These are phyloP conservation scores for Chrysanthemum lavandulifolium DNA, from an alignment of 129 eudicot genomes.

Conservation along the genomic window DNA sequence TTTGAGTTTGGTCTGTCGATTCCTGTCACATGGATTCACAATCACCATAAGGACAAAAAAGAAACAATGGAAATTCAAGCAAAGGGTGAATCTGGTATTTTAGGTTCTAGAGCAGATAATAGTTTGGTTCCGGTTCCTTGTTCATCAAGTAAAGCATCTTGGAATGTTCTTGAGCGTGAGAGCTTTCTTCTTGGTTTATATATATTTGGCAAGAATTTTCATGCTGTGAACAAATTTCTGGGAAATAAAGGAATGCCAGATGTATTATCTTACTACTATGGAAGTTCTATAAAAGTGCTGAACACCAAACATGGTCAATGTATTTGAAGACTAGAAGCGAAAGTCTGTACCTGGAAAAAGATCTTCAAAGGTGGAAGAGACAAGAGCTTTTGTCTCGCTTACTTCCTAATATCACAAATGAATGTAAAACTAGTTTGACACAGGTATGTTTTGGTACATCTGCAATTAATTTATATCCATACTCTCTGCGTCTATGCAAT, in stretches of 20 bases:
- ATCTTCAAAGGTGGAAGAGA: constrained; percentile 40
- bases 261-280: neutral
- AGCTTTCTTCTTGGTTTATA: neutral
- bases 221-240: neutral
- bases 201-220: neutral
- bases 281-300: neutral
- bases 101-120: too few relatives aligned
- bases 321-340: constrained; percentile 34
- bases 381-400: constrained; percentile 39
- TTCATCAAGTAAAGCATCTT: neutral
- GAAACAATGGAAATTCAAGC: too few relatives aligned
- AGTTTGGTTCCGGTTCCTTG: neutral
- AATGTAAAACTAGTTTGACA: constrained; percentile 29
- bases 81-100: too few relatives aligned
- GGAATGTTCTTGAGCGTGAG: neutral
- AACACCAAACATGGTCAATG: constrained; percentile 32
- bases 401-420: constrained; percentile 28
- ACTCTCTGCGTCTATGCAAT: too few relatives aligned
- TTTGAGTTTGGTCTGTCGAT: too few relatives aligned
- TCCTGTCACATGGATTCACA: too few relatives aligned
- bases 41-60: too few relatives aligned
- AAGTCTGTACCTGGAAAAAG: constrained; percentile 34
- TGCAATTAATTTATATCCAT: neutral
- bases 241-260: neutral
- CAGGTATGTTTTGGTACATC: constrained; percentile 25